Base-by-base conservation (phyloP, 768 basidiomycete species). In the Mycena rebaudengoi region DNA sequence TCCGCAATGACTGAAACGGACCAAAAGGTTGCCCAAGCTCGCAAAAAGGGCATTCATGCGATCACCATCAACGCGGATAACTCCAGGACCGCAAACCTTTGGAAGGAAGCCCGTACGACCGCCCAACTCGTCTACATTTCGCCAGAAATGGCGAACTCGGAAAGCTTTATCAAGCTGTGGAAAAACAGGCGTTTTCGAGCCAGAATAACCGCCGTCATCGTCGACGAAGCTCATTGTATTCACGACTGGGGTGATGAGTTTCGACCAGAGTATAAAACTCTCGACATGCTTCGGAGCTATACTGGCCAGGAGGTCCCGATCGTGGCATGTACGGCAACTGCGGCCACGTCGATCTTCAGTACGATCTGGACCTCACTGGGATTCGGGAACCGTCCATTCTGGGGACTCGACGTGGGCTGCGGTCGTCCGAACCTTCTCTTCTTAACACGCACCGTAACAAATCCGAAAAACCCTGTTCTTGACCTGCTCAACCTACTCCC, bases 141-240 rank as follows among this genome's bases (percentile, higher is more conserved):
- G 18, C 67, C 67, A 0, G 68, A 64, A n/a, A 74, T 75, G 70
- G 73, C 69, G 3, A 67, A 72, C 2, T 62, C 71, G 0, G 64
- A 65, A 20, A 63, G 69, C 51, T 76, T 75, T 54, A 43, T 52
- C 7, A 66, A 70, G 48, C 68, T 77, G 1, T 78, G 77, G 74
- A 72, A 70, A 29, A 69, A 75, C 53, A 25, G 43, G 4, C 63
- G 65, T 16, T 77, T 79, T 55, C 69, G 74, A 5, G 35, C 39
- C 16, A 61, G 70, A 1, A 44, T 78, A 0, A 61, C 64, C 12
- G 70, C 74, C 1, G 16, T 77, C 1, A 48, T 77, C 18, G 61
- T 78, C 12, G 77, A 79, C 48, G 76, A 79, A 39, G 75, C 75
- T 0, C 77, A 79, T 49, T 76, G 76, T 43, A 71, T 76, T 45